Base-by-base conservation (phyloP, 108 stramenopile species). In the Stephanodiscus minutulus region DNA sequence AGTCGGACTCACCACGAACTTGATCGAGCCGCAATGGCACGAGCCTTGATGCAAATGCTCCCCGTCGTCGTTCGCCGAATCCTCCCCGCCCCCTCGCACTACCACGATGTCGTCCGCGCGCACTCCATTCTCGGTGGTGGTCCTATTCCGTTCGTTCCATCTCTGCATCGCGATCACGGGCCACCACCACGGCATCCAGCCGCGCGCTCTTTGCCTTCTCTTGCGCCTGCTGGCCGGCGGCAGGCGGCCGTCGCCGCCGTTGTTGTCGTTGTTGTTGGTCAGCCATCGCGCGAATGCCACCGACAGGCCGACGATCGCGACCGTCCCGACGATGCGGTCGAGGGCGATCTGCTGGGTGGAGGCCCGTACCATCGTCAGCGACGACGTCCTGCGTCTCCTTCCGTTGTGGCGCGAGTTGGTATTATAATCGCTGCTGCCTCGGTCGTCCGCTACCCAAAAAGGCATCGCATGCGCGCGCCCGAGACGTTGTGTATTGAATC, bases 21-120 rank as follows among this genome's bases (percentile, higher is more conserved):
- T 61, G 52, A 91, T 83, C 20, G 85, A 85, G 12, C 82, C 64
- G 66, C 91, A 91, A 59, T 91, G 85, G 52, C 91, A 91, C 21
- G 82, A 83, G 35, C 91, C 91, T 8, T 58, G 35, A 68, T 90
- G 86, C 15, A 73, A 68, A 60, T 39, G 61, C 9, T n/a, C 55
- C 10, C 61, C 57, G 10, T 56, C 41, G 28, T 69, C 56, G 31
- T 28, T 29, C 0, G 10, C 60, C 52, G n/a, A 18, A 11, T 63
- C 60, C 22, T 79, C 39, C 21, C 33, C 28, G 22, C 41, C 13
- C 24, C 60, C n/a, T 13, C 66, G 25, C 29, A 44, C 39, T 27
- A 33, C 43, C 28, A 1, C 22, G n/a, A n/a, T n/a, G n/a, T n/a
- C n/a, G n/a, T n/a, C n/a, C n/a, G n/a, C n/a, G n/a, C 27, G 12